Base-by-base conservation (phyloP, 352 stramenopile species). In the Phytophthora kernoviae region DNA sequence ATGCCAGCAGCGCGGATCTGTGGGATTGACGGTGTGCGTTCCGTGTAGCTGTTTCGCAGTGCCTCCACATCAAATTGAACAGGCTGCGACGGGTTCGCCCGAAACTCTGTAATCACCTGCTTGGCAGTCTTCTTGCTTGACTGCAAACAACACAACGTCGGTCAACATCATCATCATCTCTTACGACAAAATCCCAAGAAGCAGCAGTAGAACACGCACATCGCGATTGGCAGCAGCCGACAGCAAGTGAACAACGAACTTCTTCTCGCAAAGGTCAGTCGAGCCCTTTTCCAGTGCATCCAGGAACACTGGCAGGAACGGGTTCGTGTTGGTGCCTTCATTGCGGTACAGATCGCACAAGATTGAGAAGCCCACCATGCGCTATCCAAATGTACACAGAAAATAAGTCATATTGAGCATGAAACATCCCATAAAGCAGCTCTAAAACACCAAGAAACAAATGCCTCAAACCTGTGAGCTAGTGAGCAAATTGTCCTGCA, bases 401-500 rank as follows among this genome's bases (percentile, higher is more conserved):
- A 22, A 1, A 18, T 7, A 20, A 17, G 36, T 39, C 33, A 39
- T 15, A n/a, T 8, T n/a, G 12, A 43, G 18, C 37, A 43, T 2
- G 5, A 43, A 21, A 43, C 37, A 8, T 14, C 15, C 6, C 33
- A 39, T 8, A 12, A 34, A 34, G 6, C 6, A 34, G 30, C 30
- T 34, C 30, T n/a, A 8, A 26, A 45, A 49, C 8, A 11, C 4
- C 6, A 40, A 45, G 21, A 20, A 61, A 40, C 14, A 37, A 15
- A 15, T 22, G 4, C 18, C 2, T 14, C 24, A 17, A 20, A 94
- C 88, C 84, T 96, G 88, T 7, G 85, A 90, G 54, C 84, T 90
- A 12, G 87, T 97, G 43, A 97, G 84, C 57, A 97, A 65, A 41
- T 97, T 96, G 73, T 97, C 90, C 56, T 93, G 79, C 14, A 97